A percentile compares a stretch with the other conserved stretches of the same genome.
Conservation (phyloP, 371 early-diverging fungal genomes). For the Nematocida ausubeli region DNA sequence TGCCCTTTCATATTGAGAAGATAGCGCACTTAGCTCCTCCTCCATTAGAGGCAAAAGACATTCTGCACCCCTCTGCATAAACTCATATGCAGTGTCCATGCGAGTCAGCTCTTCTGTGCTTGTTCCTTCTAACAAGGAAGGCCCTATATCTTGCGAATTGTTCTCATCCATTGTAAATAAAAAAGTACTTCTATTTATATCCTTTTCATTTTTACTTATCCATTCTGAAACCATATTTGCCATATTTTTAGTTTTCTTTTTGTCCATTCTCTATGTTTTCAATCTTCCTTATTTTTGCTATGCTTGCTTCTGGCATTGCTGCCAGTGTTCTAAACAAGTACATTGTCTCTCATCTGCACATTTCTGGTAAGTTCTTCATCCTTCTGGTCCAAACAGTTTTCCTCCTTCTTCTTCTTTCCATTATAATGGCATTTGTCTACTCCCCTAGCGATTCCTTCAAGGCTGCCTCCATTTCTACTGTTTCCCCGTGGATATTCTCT, state of each 20-base stretch:
- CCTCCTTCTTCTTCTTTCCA: constrained; percentile 38
- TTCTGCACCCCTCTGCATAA: constrained; percentile 43
- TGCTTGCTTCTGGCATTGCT: constrained; percentile 17
- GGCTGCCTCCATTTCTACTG: constrained; percentile 68
- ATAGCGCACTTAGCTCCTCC: constrained; percentile 54
- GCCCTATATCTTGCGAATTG: background rate
- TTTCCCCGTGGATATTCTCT: constrained; percentile 75
- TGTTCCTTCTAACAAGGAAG: background rate
- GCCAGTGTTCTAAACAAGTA: constrained; percentile 65
- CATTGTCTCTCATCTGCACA: constrained; percentile 52
- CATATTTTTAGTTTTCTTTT: background rate
- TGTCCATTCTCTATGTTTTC: constrained; percentile 3
- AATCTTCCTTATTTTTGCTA: constrained; percentile 5
- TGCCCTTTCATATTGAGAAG: constrained; percentile 38
- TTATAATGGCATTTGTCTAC: background rate
- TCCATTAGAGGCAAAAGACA: constrained; percentile 60
- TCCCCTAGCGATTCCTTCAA: constrained; percentile 39
- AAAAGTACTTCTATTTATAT: constrained; percentile 28
- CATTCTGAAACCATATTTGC: constrained; percentile 13
- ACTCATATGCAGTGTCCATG: constrained; percentile 52
- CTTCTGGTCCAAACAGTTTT: constrained; percentile 60
- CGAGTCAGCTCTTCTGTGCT: background rate
- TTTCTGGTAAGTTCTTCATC: constrained; percentile 58
- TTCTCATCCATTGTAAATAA: constrained; percentile 26
- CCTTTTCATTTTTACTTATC: background rate